Evolutionary conservation across 129 eudicot species (phyloP).

Genomic region (Saussurea involucrata): DNA sequence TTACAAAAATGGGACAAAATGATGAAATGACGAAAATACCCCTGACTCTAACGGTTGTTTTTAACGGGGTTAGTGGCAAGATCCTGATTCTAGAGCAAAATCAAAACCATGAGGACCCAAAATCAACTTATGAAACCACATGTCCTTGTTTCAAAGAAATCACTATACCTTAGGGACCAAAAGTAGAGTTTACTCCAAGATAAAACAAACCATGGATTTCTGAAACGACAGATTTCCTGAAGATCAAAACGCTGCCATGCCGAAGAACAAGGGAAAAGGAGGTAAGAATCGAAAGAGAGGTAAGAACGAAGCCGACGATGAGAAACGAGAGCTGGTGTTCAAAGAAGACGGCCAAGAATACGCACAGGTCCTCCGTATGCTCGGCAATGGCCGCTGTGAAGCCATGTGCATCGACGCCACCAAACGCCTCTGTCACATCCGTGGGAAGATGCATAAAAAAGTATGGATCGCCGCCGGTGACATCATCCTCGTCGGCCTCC

Average conservation of each 20-base stretch:
- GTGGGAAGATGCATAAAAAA: conserved; percentile 80
- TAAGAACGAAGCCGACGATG: conserved; percentile 78
- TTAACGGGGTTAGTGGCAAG: too few species aligned
- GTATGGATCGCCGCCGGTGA: conserved; percentile 80
- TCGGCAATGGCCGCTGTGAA: conserved; percentile 67
- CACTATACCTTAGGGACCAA: too few species aligned
- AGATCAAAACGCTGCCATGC: conserved; percentile 30
- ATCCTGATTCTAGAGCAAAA: too few species aligned
- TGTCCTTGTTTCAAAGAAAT: too few species aligned
- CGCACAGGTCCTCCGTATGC: conserved; percentile 65
- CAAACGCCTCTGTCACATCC: conserved; percentile 67
- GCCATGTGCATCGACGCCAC: conserved; percentile 62
- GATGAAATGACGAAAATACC: too few species aligned
- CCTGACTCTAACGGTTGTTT: too few species aligned
- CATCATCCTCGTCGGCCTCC: conserved; percentile 49
- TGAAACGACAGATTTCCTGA: background rate
- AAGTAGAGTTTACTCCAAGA: too few species aligned
- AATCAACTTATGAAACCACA: too few species aligned
- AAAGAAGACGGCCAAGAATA: conserved; percentile 75
- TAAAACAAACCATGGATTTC: background rate
- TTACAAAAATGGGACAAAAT: too few species aligned
- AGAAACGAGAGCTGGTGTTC: conserved; percentile 66
- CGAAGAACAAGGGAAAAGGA: conserved; percentile 85
- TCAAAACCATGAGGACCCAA: too few species aligned
- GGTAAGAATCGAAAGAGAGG: conserved; percentile 76